These are phyloP conservation scores for Aspergillus hortae DNA, from an alignment of 2,329 filamentous ascomycete species.

Conservation along the genomic window DNA sequence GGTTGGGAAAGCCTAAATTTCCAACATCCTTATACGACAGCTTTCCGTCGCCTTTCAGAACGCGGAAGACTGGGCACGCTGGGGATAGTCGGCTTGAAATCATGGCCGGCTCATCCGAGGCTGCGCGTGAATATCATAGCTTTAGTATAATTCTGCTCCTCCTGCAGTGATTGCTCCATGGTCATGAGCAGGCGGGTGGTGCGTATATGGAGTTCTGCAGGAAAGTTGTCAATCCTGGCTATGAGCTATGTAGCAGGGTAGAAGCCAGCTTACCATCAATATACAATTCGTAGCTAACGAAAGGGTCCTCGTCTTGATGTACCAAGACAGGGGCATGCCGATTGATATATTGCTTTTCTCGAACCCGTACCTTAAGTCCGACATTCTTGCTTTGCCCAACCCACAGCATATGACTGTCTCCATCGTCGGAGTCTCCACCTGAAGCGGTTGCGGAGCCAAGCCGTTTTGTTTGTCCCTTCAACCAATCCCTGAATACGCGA, in stretches of 20 bases:
- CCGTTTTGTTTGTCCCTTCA: conserved; percentile 45
- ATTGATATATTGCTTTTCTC: conserved; percentile 45
- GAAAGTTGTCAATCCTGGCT: conserved; percentile 1
- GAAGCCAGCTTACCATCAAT: conserved; percentile 60
- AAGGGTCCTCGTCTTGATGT: conserved; percentile 59
- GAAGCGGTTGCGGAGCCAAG: background rate
- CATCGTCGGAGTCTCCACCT: conserved; percentile 14
- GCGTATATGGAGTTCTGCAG: conserved; percentile 63
- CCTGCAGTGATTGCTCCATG: conserved; percentile 61
- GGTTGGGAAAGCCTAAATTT: no score
- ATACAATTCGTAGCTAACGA: conserved; percentile 66
- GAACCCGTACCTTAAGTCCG: conserved; percentile 66
- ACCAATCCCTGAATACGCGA: conserved; percentile 70
- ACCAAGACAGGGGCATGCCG: conserved; percentile 53
- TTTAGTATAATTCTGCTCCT: conserved; percentile 59
- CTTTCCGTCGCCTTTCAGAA: no score
- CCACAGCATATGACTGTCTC: conserved; percentile 59
- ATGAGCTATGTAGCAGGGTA: background rate
- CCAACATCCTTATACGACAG: no score
- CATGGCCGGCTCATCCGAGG: background rate
- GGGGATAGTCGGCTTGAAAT: no score
- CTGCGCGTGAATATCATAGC: conserved; percentile 48
- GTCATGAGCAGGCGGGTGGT: conserved; percentile 61
- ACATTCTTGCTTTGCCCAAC: conserved; percentile 60
- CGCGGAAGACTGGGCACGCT: no score